Conservation (phyloP, 2,329 filamentous ascomycete genomes). For the Cercospora nicotianae region DNA sequence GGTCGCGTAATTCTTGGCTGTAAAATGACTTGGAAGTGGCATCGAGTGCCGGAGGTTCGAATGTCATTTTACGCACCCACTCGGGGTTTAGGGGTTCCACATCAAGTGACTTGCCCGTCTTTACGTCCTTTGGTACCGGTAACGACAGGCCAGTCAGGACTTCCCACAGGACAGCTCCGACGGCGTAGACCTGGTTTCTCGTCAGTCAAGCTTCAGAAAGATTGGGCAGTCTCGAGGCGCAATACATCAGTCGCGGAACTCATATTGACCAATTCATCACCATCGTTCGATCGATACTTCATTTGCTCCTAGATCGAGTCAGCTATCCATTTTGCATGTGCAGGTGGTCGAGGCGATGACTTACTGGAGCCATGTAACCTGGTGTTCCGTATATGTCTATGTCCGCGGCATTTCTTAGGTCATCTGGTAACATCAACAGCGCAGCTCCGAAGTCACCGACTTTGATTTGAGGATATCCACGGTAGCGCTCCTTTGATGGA, state of each 20-base stretch:
- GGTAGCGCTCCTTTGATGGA: conserved; percentile 1
- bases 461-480: conserved; percentile 11
- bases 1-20: not conserved
- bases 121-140: not conserved
- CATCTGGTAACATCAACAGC: not conserved
- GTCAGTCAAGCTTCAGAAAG: not conserved
- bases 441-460: conserved; percentile 13
- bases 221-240: not conserved
- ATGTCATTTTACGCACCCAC: not conserved
- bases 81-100: not conserved
- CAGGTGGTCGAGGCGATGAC: not conserved
- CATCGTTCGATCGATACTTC: not conserved
- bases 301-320: not conserved
- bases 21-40: not conserved
- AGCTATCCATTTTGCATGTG: not conserved
- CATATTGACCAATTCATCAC: not conserved
- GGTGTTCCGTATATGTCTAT: not conserved
- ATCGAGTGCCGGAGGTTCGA: conserved; percentile 1
- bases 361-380: conserved; percentile 2
- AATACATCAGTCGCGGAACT: conserved; percentile 8
- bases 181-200: not conserved
- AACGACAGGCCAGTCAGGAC: not conserved
- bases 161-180: not conserved
- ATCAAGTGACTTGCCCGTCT: not conserved
- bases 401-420: not conserved